A percentile compares a stretch with the other conserved stretches of the same genome.
Evolutionary conservation across 2,329 filamentous ascomycete species (phyloP).

Genomic region (Aspergillus amoenus): DNA sequence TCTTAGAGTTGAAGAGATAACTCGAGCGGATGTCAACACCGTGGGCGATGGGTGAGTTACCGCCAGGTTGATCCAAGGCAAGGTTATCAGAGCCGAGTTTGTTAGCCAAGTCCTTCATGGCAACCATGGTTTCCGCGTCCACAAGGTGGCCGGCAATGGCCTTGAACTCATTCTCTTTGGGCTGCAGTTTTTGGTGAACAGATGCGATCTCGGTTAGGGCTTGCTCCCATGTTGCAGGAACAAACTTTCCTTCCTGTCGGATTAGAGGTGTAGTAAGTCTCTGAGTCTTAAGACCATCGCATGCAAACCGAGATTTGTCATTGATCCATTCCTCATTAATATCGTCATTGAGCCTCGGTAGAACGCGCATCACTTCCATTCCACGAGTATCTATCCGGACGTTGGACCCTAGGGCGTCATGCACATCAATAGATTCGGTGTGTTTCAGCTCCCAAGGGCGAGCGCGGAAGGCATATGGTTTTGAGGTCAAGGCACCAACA

Average conservation of each 20-base stretch:
- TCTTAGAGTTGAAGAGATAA: slow-evolving; percentile 95
- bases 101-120: slow-evolving; percentile 96
- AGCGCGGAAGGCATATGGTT: slow-evolving; percentile 96
- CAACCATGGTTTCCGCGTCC: slow-evolving; percentile 90
- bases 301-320: slow-evolving; percentile 95
- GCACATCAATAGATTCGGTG: slow-evolving; percentile 91
- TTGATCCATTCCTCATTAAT: slow-evolving; percentile 99
- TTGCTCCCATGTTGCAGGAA: slow-evolving; percentile 93
- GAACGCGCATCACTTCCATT: slow-evolving; percentile 90
- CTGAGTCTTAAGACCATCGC: slow-evolving; percentile 95
- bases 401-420: slow-evolving; percentile 89
- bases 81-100: slow-evolving; percentile 95
- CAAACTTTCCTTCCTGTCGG: slow-evolving; percentile 84
- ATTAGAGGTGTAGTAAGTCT: slow-evolving; percentile 89
- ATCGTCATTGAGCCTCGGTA: slow-evolving; percentile 93
- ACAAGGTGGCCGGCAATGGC: slow-evolving; percentile 85
- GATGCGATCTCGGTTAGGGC: slow-evolving; percentile 82
- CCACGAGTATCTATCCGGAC: slow-evolving; percentile 92
- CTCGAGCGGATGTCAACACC: slow-evolving; percentile 91
- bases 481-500: slow-evolving; percentile 92
- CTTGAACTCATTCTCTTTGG: slow-evolving; percentile 94
- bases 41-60: slow-evolving; percentile 81
- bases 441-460: slow-evolving; percentile 97
- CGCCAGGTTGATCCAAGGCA: slow-evolving; percentile 83
- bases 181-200: slow-evolving; percentile 75